Conservation (phyloP, 1,284 basidiomycete species). For the Agroathelia rolfsii region DNA sequence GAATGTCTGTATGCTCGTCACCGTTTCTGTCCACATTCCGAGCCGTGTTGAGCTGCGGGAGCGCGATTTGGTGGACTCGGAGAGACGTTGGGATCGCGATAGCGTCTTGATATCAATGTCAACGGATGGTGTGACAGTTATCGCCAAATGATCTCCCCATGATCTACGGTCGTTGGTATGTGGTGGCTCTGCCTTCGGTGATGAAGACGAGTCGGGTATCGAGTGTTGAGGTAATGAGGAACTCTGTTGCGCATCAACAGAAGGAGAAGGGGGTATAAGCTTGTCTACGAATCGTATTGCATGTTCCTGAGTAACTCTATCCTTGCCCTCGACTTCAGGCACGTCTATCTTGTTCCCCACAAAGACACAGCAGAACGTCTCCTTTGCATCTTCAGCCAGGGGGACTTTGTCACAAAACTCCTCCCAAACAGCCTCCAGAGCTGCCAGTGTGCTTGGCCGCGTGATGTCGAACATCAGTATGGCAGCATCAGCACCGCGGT, state of each 20-base stretch:
- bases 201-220: no score
- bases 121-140: no score
- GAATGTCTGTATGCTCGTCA: slow-evolving; percentile 49
- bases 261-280: slow-evolving; percentile 43
- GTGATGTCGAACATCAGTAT: slow-evolving; percentile 76
- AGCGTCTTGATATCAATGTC: no score
- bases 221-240: no score
- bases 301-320: slow-evolving; percentile 24
- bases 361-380: slow-evolving; percentile 61
- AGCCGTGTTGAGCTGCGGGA: slow-evolving; percentile 28
- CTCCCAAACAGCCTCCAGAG: slow-evolving; percentile 65
- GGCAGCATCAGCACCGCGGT: slow-evolving; percentile 72
- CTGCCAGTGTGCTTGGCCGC: slow-evolving; percentile 43
- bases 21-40: slow-evolving; percentile 45
- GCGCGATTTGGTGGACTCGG: slow-evolving; percentile 30
- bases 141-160: no score
- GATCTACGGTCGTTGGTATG: no score
- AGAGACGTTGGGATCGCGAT: no score
- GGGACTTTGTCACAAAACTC: no score
- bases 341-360: slow-evolving; percentile 74
- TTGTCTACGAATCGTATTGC: slow-evolving; percentile 40
- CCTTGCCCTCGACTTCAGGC: slow-evolving; percentile 9
- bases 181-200: no score
- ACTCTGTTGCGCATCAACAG: no score
- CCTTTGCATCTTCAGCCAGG: slow-evolving; percentile 48